Evolutionary conservation across 139 green algal species (phyloP).

Genomic region (Chlamydomonas applanata): DNA sequence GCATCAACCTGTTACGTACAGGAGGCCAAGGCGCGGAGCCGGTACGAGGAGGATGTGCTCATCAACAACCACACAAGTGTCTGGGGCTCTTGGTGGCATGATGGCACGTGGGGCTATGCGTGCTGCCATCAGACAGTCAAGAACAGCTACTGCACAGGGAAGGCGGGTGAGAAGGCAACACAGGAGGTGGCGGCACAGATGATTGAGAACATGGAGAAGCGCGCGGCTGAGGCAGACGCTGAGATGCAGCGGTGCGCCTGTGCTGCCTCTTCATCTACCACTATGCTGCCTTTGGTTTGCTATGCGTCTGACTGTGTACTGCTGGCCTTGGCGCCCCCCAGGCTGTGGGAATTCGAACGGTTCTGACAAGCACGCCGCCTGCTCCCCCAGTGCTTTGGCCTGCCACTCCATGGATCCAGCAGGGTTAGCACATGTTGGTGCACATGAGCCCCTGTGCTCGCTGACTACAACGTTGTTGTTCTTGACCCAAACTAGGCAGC

Average conservation of each 20-base stretch:
- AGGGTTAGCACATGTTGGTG: no score
- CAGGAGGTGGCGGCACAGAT: constrained; percentile 42
- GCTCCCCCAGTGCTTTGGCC: no score
- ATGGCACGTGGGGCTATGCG: constrained; percentile 91
- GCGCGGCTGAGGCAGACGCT: constrained; percentile 35
- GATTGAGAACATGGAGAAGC: constrained; percentile 61
- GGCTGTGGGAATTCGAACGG: no score
- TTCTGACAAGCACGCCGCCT: no score
- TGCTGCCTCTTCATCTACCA: neutral
- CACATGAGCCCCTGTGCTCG: no score
- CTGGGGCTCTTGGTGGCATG: constrained; percentile 92
- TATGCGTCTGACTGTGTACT: no score
- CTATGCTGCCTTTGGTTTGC: no score
- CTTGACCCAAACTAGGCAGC: no score
- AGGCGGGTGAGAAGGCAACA: constrained; percentile 26
- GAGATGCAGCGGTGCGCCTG: constrained; percentile 27
- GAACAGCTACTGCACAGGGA: constrained; percentile 93
- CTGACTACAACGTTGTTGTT: no score
- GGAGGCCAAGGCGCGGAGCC: constrained; percentile 45
- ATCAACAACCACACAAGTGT: constrained; percentile 93
- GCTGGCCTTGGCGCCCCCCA: no score
- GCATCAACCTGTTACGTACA: no score
- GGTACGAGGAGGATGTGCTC: constrained; percentile 96
- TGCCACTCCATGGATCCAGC: no score
- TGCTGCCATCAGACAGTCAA: constrained; percentile 88